A percentile compares a stretch with the other conserved stretches of the same genome.
Evolutionary conservation across 2,329 filamentous ascomycete species (phyloP).

Genomic region (Catunica adiposa): DNA sequence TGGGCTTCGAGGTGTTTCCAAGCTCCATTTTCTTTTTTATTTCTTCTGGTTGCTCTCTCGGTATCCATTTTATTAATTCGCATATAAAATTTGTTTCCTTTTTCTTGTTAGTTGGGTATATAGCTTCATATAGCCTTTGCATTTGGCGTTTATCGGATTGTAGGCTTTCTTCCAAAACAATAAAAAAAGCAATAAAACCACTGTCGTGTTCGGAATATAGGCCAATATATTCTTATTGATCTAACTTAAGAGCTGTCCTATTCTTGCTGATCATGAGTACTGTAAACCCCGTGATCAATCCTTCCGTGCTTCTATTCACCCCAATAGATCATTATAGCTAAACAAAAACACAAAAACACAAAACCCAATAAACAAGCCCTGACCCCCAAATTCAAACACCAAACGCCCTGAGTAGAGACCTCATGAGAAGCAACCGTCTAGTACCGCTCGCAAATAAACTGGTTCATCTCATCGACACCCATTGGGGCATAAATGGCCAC

Average conservation of each 20-base stretch:
- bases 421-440: slow-evolving; percentile 19
- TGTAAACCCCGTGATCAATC: neutral
- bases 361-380: no score
- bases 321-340: neutral
- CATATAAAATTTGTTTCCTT: neutral
- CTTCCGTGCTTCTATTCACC: neutral
- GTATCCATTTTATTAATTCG: neutral
- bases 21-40: neutral
- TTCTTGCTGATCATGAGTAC: neutral
- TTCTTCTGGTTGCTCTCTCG: neutral
- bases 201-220: no score
- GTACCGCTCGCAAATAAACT: slow-evolving; percentile 52
- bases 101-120: neutral
- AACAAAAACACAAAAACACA: neutral
- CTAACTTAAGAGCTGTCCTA: neutral
- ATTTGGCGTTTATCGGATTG: neutral
- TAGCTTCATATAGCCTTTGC: no score
- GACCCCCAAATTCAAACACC: neutral
- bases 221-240: neutral
- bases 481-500: slow-evolving; percentile 33
- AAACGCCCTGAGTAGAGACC: neutral
- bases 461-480: slow-evolving; percentile 28
- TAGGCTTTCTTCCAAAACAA: neutral
- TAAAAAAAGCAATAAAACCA: neutral
- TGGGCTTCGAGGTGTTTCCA: neutral